Base-by-base conservation (phyloP, 495 filamentous ascomycete species). In the Pyronema domesticum region DNA sequence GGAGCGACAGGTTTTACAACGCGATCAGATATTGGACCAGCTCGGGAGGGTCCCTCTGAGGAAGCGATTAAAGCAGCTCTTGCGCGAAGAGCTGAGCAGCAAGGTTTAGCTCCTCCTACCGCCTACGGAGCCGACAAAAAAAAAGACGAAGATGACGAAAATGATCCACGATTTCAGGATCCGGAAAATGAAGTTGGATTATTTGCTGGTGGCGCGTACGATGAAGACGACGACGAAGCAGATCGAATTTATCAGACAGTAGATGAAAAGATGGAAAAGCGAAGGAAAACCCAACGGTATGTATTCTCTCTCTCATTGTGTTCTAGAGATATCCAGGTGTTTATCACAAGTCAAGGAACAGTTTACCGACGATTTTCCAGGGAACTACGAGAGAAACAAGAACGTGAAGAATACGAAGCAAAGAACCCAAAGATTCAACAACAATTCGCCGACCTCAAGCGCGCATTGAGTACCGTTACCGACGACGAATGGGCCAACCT, bases 371-470 rank as follows among this genome's bases (percentile, higher is more conserved):
- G 42, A 42, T 15, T 40, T n/a, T 15, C 13, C 46, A 95, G 91
- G 86, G 91, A 96, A 86, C 82, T 81, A 69, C 87, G 91, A 61
- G 91, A 96, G 70, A 73, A 81, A 63, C 77, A 84, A 71, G 89
- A 96, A 72, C 80, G 75, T 68, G 85, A 91, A 60, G 89, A 95
- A 53, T 94, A 94, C 75, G 93, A 99, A 69, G 78, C 80, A 44
- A 85, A 95, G 65, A 96, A 96, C 66, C 91, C 91, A 4, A 99
- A 96, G 69, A 96, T 99, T 51, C 87, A 94, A 69, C 88, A 95
- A 61, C 91, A 96, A 66, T 99, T 99, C 65, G 88, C 88, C 66
- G 93, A 95, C 60, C 73, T 95, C 45, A 99, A 96, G 69, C 75
- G 93, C 62, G 86, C 83, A 1, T 74, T 99, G 19, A 83, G 82